Conservation (phyloP, 257 asterid species). For the Primulina huaijiensis region DNA sequence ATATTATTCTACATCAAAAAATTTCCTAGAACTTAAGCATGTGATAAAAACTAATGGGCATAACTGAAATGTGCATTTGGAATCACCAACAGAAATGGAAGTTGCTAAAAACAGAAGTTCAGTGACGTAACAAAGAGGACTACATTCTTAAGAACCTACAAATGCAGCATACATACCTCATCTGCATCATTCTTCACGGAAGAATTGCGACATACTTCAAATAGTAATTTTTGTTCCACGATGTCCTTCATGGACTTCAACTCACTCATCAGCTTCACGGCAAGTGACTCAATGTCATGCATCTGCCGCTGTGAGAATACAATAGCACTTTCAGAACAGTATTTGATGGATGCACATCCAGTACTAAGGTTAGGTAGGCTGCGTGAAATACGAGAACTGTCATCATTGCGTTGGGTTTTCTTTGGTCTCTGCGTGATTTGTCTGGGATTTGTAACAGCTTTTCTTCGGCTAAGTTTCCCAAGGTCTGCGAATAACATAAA, state of each 20-base stretch:
- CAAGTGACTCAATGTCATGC: slow-evolving; percentile 77
- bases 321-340: slow-evolving; percentile 77
- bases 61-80: not conserved
- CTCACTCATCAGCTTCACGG: slow-evolving; percentile 68
- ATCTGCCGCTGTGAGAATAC: slow-evolving; percentile 87
- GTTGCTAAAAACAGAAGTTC: not conserved
- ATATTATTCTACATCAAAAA: not conserved
- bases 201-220: slow-evolving; percentile 67
- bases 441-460: slow-evolving; percentile 34
- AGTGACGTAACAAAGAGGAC: slow-evolving; percentile 18
- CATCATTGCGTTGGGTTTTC: slow-evolving; percentile 51
- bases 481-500: slow-evolving; percentile 30
- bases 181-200: slow-evolving; percentile 68
- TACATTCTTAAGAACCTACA: not conserved
- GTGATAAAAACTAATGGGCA: not conserved
- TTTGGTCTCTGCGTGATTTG: slow-evolving; percentile 41
- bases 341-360: slow-evolving; percentile 63
- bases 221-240: slow-evolving; percentile 75
- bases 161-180: slow-evolving; percentile 52
- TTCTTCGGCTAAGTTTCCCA: slow-evolving; percentile 35
- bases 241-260: slow-evolving; percentile 82
- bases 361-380: slow-evolving; percentile 58
- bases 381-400: slow-evolving; percentile 61
- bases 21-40: not conserved
- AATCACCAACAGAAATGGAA: not conserved